These are phyloP conservation scores for Zoysia matrella DNA, from an alignment of 202 grass and related monocot genomes.

Conservation along the genomic window DNA sequence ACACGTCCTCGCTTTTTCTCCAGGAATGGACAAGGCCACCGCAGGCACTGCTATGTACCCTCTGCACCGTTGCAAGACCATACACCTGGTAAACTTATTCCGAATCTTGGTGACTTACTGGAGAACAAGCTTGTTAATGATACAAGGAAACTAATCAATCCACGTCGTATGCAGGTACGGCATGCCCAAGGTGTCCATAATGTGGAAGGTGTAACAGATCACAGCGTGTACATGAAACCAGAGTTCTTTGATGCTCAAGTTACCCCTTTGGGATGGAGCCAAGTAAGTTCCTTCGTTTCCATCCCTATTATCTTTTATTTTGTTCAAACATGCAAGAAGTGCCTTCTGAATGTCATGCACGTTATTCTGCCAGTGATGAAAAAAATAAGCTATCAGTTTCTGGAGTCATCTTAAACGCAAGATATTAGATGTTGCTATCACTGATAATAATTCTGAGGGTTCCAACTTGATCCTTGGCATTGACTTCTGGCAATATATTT, in stretches of 20 bases:
- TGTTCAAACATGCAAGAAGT: background rate
- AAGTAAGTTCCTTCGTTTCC: constrained; percentile 31
- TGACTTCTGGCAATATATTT: background rate
- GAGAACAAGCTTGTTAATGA: background rate
- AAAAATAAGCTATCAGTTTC: background rate
- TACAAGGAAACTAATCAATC: background rate
- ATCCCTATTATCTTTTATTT: background rate
- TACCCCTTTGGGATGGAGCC: too few species aligned
- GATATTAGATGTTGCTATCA: background rate
- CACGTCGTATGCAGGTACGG: constrained; percentile 55
- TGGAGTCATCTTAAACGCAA: background rate
- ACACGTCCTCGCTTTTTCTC: background rate
- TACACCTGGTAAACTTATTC: background rate
- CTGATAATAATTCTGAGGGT: too few species aligned
- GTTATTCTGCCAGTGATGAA: background rate
- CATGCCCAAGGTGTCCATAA: constrained; percentile 94
- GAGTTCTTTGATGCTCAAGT: too few species aligned
- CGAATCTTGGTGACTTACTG: background rate
- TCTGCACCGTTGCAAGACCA: constrained; percentile 49
- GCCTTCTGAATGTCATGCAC: background rate
- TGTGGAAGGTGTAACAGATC: constrained; percentile 59
- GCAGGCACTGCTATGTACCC: constrained; percentile 64
- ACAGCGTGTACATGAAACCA: too few species aligned
- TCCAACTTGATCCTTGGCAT: too few species aligned
- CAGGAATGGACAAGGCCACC: constrained; percentile 28